phyloP scores from a whole-genome alignment of 192 early-diverging fungal genomes.

The Coemansia sp. region DNA sequence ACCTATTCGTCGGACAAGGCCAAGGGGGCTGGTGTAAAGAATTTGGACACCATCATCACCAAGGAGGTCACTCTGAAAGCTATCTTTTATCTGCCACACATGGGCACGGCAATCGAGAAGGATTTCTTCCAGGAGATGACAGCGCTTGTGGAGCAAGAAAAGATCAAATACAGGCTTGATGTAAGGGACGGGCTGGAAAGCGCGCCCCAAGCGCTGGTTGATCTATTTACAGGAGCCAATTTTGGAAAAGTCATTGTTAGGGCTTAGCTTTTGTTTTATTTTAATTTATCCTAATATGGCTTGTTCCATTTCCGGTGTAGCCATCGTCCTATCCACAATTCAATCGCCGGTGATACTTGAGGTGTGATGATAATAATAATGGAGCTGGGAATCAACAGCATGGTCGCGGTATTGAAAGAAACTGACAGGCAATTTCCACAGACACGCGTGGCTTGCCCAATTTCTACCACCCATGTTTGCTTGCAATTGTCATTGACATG shows the following conservation, averaged over 20 bases:
- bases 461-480: not conserved
- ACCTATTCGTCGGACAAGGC: constrained; percentile 60
- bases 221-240: constrained; percentile 65
- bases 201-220: constrained; percentile 62
- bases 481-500: not conserved
- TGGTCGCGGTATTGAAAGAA: not conserved
- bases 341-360: too few species aligned
- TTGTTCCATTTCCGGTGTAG: not conserved
- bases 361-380: too few species aligned
- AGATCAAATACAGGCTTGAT: constrained; percentile 62
- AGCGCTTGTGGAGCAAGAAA: constrained; percentile 59
- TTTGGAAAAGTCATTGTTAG: constrained; percentile 70
- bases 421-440: not conserved
- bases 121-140: constrained; percentile 64
- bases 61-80: constrained; percentile 35
- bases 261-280: constrained; percentile 18
- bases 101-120: constrained; percentile 10
- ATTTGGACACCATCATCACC: constrained; percentile 58
- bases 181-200: constrained; percentile 68
- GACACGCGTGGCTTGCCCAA: not conserved
- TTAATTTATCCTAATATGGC: too few species aligned
- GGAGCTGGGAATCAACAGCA: not conserved
- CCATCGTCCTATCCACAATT: not conserved
- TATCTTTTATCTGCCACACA: constrained; percentile 30
- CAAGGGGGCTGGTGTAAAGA: constrained; percentile 57